These are phyloP conservation scores for Parathielavia hyrcaniae DNA, from an alignment of 495 filamentous ascomycete species.

Conservation along the genomic window DNA sequence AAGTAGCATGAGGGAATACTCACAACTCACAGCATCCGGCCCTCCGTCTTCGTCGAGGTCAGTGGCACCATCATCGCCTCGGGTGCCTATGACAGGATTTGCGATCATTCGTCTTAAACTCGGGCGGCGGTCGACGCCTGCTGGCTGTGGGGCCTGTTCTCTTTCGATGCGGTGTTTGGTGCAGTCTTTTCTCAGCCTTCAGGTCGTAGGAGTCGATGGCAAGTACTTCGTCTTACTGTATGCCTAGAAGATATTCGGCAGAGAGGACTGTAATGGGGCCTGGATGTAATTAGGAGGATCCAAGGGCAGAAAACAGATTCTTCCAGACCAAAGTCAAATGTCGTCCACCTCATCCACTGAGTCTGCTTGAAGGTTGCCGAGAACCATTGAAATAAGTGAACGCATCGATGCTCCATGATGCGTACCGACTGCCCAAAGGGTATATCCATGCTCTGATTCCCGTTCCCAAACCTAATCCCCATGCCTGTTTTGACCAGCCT, in stretches of 20 bases:
- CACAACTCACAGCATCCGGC: slow-evolving; percentile 19
- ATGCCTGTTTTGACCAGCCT: neutral
- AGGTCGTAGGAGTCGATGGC: too few species aligned
- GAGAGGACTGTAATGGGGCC: too few species aligned
- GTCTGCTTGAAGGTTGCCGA: neutral
- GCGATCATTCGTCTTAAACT: neutral
- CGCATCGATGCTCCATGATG: neutral
- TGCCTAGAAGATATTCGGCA: too few species aligned
- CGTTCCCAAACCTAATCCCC: neutral
- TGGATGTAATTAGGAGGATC: too few species aligned
- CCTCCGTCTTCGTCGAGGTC: slow-evolving; percentile 19
- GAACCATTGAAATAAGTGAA: neutral
- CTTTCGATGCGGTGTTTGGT: too few species aligned
- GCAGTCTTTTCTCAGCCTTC: too few species aligned
- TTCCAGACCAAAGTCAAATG: too few species aligned
- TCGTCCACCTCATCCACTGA: too few species aligned
- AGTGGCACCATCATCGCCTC: slow-evolving; percentile 20
- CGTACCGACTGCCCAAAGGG: neutral
- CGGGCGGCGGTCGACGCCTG: too few species aligned
- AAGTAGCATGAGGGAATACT: neutral
- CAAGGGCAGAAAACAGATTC: too few species aligned
- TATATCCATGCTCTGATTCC: slow-evolving; percentile 1
- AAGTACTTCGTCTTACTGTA: too few species aligned
- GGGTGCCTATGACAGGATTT: slow-evolving; percentile 30
- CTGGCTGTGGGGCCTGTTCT: too few species aligned